These are phyloP conservation scores for Jackrogersella minutella DNA, from an alignment of 495 filamentous ascomycete species.

Conservation along the genomic window DNA sequence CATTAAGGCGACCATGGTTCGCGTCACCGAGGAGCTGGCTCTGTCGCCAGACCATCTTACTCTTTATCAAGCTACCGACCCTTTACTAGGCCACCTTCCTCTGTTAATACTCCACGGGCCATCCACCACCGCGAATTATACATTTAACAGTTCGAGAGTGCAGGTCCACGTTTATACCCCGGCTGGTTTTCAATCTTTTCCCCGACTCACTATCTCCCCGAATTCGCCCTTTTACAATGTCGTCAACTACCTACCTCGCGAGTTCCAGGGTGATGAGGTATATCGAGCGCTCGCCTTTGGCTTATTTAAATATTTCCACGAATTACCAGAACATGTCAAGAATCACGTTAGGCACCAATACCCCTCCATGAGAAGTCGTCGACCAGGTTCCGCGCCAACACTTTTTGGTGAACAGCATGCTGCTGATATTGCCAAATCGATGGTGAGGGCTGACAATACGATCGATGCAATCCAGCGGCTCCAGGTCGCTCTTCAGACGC, in stretches of 20 bases:
- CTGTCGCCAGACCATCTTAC: slow-evolving; percentile 78
- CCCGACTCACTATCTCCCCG: slow-evolving; percentile 89
- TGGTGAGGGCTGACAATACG: slow-evolving; percentile 79
- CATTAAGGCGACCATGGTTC: slow-evolving; percentile 67
- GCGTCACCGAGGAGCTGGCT: slow-evolving; percentile 69
- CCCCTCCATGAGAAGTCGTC: slow-evolving; percentile 55
- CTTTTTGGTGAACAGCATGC: slow-evolving; percentile 94
- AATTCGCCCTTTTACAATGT: slow-evolving; percentile 94
- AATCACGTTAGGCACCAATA: slow-evolving; percentile 61
- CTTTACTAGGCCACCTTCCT: slow-evolving; percentile 73
- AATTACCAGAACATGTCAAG: slow-evolving; percentile 80
- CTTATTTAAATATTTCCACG: slow-evolving; percentile 89
- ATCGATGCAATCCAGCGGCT: slow-evolving; percentile 74
- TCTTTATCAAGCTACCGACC: slow-evolving; percentile 83
- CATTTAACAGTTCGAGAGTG: slow-evolving; percentile 86
- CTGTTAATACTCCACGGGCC: slow-evolving; percentile 87
- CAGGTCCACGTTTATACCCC: slow-evolving; percentile 91
- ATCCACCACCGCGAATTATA: slow-evolving; percentile 82
- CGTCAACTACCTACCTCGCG: slow-evolving; percentile 88
- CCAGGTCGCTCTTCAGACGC: slow-evolving; percentile 74
- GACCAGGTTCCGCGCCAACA: slow-evolving; percentile 65
- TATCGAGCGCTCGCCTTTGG: slow-evolving; percentile 89
- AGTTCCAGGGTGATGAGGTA: slow-evolving; percentile 92
- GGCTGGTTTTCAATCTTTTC: slow-evolving; percentile 85
- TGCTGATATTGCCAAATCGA: slow-evolving; percentile 83